Percentiles rank a stretch among this genome's conserved stretches.
phyloP scores from a whole-genome alignment of 78 protist genomes.

The Andalucia godoyi region DNA sequence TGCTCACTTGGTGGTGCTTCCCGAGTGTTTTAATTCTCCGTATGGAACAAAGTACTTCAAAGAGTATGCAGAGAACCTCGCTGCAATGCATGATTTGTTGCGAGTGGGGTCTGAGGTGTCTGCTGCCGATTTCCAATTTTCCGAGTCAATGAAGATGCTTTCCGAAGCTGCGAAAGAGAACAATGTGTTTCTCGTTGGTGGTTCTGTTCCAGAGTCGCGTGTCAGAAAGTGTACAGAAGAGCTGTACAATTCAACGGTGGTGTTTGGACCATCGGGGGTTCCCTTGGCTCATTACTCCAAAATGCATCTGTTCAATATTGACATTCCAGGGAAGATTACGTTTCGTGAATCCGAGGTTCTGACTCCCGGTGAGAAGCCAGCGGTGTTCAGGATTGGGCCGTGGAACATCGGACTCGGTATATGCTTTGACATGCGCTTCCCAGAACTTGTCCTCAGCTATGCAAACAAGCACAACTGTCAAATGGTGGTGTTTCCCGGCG shows the following conservation, averaged over 20 bases:
- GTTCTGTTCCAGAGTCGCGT: slow-evolving; percentile 72
- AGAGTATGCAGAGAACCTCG: slow-evolving; percentile 65
- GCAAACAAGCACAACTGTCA: slow-evolving; percentile 24
- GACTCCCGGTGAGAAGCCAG: slow-evolving; percentile 45
- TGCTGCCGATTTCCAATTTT: slow-evolving; percentile 13
- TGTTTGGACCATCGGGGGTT: slow-evolving; percentile 56
- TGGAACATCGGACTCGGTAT: slow-evolving; percentile 81
- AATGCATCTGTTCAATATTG: slow-evolving; percentile 87
- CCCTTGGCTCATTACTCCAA: slow-evolving; percentile 68
- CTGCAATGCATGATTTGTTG: background rate
- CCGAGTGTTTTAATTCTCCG: slow-evolving; percentile 85
- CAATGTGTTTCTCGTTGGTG: slow-evolving; percentile 58
- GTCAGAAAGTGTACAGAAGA: slow-evolving; percentile 21
- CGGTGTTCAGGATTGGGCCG: slow-evolving; percentile 45
- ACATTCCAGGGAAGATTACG: slow-evolving; percentile 72
- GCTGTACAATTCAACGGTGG: slow-evolving; percentile 67
- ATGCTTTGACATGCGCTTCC: slow-evolving; percentile 93
- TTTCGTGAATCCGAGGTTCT: slow-evolving; percentile 58
- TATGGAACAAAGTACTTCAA: slow-evolving; percentile 62
- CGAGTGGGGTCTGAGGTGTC: slow-evolving; percentile 8
- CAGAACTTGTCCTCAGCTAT: slow-evolving; percentile 49
- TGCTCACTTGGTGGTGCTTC: slow-evolving; percentile 78
- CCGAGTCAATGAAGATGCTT: background rate
- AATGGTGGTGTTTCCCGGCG: slow-evolving; percentile 84
- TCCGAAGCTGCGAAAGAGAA: background rate